Base-by-base conservation (phyloP, 1,139 yeast genomes). In the Chernovozyma aurita region DNA sequence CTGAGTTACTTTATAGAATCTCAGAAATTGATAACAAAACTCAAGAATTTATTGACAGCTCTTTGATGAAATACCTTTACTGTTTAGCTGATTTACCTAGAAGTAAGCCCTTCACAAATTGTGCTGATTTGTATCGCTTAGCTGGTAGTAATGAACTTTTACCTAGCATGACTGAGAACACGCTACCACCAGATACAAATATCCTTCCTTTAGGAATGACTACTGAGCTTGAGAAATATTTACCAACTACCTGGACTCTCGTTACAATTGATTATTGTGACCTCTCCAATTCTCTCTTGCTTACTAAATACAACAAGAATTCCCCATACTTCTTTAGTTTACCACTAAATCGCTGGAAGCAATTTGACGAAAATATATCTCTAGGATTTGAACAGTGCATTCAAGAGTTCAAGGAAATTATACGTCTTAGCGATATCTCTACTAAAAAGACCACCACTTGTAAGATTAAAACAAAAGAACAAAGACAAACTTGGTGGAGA, bases 401-500 rank as follows among this genome's bases (percentile, higher is more conserved):
- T 16, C 32, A 43, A 1, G 72, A 70, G 35, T 61, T 88, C 34
- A 52, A 59, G 4, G 49, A 55, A 0, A 79, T 88, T 9, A 80
- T 87, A 20, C 45, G 54, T 0, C 67, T 69, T 33, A 86, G 94
- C 51, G 78, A 83, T 44, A 49, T 57, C 2, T 76, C 88, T 0
- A 83, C 95, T 0, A 70, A 71, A 20, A 45, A 56, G 4, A 72
- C 67, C 18, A 68, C 74, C 1, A 80, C 85, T 0, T 61, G 74
- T 17, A 45, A 52, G 8, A 70, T 79, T 3, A 59, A 54, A n/a
- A 72, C 86, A 0, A 70, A 73, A 34, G 83, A 78, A 28, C 84
- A 81, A 31, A 68, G 92, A 39, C 73, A 71, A 32, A 50, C 61
- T 5, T 90, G 97, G 96, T 92, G 97, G 95, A 69, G 69, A 34